phyloP scores from a whole-genome alignment of 2,329 filamentous ascomycete genomes.

The Aureobasidium sp. region DNA sequence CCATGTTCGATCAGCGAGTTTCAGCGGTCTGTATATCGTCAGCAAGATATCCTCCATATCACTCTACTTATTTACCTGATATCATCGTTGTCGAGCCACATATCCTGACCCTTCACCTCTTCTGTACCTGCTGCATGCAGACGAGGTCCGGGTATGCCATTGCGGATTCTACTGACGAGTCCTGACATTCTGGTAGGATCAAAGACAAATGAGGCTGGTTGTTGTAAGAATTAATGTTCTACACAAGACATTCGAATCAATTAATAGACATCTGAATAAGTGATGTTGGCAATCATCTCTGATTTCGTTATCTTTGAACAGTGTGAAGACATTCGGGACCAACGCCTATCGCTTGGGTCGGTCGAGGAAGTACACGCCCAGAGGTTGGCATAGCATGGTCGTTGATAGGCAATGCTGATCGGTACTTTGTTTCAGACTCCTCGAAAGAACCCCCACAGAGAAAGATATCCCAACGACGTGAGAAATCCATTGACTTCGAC shows the following conservation, averaged over 20 bases:
- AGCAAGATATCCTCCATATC: neutral
- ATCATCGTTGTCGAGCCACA: slow-evolving; percentile 11
- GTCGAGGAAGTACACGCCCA: neutral
- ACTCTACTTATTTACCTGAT: neutral
- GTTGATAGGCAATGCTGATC: neutral
- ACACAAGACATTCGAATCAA: neutral
- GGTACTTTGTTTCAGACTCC: neutral
- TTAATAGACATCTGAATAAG: too few species aligned
- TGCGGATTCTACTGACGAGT: neutral
- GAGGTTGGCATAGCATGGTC: neutral
- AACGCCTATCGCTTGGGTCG: neutral
- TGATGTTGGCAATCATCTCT: neutral
- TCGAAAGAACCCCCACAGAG: too few species aligned
- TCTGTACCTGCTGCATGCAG: neutral
- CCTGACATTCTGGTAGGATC: neutral
- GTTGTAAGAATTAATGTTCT: neutral
- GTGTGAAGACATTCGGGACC: neutral
- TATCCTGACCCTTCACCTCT: neutral
- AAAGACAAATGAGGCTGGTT: neutral
- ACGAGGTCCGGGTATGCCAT: neutral
- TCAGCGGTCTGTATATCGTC: neutral
- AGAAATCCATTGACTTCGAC: neutral
- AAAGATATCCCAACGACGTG: neutral
- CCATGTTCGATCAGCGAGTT: slow-evolving; percentile 4
- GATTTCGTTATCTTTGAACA: neutral